A percentile compares a stretch with the other conserved stretches of the same genome.
Conservation (phyloP, 805 yeast species). For the Teunomyces cretensis region DNA sequence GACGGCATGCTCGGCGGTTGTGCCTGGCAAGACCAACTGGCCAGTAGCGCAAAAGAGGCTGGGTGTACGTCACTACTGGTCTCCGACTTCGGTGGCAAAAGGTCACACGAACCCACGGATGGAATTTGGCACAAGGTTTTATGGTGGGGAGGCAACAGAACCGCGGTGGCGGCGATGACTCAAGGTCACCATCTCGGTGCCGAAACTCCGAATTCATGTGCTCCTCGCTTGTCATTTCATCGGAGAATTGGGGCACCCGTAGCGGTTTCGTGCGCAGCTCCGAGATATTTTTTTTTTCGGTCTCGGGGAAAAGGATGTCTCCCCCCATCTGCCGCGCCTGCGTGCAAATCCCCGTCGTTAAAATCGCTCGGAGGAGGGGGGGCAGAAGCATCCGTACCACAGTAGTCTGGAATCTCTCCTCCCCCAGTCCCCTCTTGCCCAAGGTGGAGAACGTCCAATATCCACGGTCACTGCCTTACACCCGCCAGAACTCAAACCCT, state of each 20-base stretch:
- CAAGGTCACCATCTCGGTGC: conserved; percentile 2
- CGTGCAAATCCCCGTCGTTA: not conserved
- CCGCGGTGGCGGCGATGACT: not conserved
- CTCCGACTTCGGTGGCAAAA: too few relatives aligned
- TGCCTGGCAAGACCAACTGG: not conserved
- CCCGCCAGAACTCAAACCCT: too few relatives aligned
- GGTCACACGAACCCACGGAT: too few relatives aligned
- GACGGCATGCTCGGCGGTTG: not conserved
- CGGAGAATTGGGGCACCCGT: not conserved
- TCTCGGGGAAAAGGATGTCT: conserved; percentile 3
- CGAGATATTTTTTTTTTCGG: not conserved
- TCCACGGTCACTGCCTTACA: too few relatives aligned
- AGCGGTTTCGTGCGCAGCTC: not conserved
- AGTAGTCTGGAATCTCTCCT: not conserved
- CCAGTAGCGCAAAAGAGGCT: too few relatives aligned
- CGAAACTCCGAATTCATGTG: conserved; percentile 3
- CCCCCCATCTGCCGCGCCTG: not conserved
- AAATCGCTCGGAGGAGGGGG: conserved; percentile 1
- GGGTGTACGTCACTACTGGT: too few relatives aligned
- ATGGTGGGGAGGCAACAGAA: too few relatives aligned
- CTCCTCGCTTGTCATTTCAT: not conserved
- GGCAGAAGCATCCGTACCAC: not conserved
- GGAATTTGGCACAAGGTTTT: too few relatives aligned
- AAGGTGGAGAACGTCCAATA: not conserved
- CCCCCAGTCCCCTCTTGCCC: not conserved